Evolutionary conservation across 176 grass and related monocot species (phyloP), one percentile per base, ranked within the genome.

Genomic region (Musa beccarii): DNA sequence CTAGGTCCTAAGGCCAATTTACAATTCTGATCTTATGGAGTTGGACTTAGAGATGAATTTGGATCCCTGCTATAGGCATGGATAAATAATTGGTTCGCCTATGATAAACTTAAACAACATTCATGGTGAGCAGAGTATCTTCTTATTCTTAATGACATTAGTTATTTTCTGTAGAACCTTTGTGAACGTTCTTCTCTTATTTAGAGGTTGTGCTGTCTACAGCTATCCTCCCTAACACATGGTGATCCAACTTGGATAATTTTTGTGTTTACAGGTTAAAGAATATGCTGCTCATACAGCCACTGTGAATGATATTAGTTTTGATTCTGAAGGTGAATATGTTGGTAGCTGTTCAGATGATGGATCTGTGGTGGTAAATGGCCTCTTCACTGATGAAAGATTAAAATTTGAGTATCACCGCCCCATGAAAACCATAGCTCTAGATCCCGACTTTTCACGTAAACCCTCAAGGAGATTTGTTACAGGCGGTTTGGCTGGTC

Each of bases 261-360:
- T 22, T 5, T 80, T 63, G 51, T 8, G 59, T 72, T 52, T 3
- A 15, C 66, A 99, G 95, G 85, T 93, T 22, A 99, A 99, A 85
- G 86, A 94, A 79, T 84, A 91, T 55, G 69, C 79, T 72, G 78
- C 88, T 68, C 95, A 99, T 81, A 91, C 86, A 57, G 90, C 95
- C 77, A 89, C 90, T 14, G 84, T 99, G 43, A 99, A 99, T 28
- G 85, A 94, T 84, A 86, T 99, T 61, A 91, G 90, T 81, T 99
- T 99, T 84, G 90, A 96, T 34, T 79, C 68, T 49, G 88, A 92
- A 3, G 84, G 90, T 66, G 95, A 99, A 86, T 92, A 89, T 52
- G 89, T 94, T 81, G 95, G 88, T 29, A 99, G 95, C 80, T 99
- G 95, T 86, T 99, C 95, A 17, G 95, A 99, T 84, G 95, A 99